A percentile compares a stretch with the other conserved stretches of the same genome.
Conservation (phyloP, 768 basidiomycete species). For the Suillus cothurnatus region DNA sequence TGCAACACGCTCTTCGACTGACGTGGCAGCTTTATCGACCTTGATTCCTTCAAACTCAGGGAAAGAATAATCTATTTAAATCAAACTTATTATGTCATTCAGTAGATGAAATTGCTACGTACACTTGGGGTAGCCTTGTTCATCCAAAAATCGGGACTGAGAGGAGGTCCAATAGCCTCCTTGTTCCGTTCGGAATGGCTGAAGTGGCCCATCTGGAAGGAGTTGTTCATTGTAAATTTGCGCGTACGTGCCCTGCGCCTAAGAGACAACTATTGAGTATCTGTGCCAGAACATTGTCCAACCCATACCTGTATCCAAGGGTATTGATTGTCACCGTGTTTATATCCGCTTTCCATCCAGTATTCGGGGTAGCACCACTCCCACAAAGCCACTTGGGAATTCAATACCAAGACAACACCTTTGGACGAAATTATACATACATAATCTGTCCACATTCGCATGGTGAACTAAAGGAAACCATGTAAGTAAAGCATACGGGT, state of each 20-base stretch:
- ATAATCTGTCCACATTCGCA: conserved; percentile 24
- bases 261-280: not conserved
- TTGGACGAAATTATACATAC: conserved; percentile 13
- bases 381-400: conserved; percentile 27
- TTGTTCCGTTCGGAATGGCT: conserved; percentile 25
- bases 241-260: conserved; percentile 26
- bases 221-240: conserved; percentile 25
- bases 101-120: not conserved
- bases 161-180: conserved; percentile 29
- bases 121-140: conserved; percentile 26
- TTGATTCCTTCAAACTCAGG: conserved; percentile 27
- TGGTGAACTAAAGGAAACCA: conserved; percentile 24
- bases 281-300: not conserved
- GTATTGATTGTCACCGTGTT: conserved; percentile 10
- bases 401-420: conserved; percentile 2
- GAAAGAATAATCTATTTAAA: conserved; percentile 29
- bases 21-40: conserved; percentile 22
- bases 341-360: conserved; percentile 31
- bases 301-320: conserved; percentile 27
- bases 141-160: conserved; percentile 25
- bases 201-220: conserved; percentile 22
- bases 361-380: conserved; percentile 31
- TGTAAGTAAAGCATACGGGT: not conserved
- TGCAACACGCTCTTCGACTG: conserved; percentile 17
- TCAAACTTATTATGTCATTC: not conserved